phyloP scores from a whole-genome alignment of 805 yeast species.

The Metschnikowia cerradonensis region DNA sequence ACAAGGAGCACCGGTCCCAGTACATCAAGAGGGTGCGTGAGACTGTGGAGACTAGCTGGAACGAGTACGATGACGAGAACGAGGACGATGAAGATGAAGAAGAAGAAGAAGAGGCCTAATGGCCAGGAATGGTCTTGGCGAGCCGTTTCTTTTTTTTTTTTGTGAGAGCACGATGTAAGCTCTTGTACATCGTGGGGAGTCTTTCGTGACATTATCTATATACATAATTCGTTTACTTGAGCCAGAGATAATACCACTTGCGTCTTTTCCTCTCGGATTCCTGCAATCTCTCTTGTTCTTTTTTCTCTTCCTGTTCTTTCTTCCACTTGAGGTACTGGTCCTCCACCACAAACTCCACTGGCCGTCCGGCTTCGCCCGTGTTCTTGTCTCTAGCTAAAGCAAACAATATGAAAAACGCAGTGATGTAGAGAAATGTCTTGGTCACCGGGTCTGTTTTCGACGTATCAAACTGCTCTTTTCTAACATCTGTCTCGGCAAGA shows the following conservation, averaged over 20 bases:
- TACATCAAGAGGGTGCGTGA: constrained; percentile 88
- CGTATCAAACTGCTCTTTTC: constrained; percentile 45
- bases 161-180: neutral
- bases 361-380: constrained; percentile 42
- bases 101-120: neutral
- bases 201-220: neutral
- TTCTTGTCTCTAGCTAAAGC: constrained; percentile 56
- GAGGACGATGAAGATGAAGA: constrained; percentile 29
- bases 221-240: constrained; percentile 24
- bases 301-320: constrained; percentile 15
- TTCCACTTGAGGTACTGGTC: constrained; percentile 33
- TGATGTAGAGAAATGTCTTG: constrained; percentile 48
- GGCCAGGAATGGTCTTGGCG: neutral
- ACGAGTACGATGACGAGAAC: constrained; percentile 65
- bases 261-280: constrained; percentile 14
- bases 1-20: constrained; percentile 91
- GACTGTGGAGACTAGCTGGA: constrained; percentile 94
- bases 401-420: constrained; percentile 43
- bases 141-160: neutral
- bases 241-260: constrained; percentile 54
- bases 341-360: constrained; percentile 35
- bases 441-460: constrained; percentile 55
- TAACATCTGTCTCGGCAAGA: constrained; percentile 39
- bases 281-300: constrained; percentile 17
- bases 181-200: neutral